Percentiles rank a stretch among this genome's conserved stretches.
phyloP scores from a whole-genome alignment of 352 stramenopile genomes.

The Phytopythium kandeliae region DNA sequence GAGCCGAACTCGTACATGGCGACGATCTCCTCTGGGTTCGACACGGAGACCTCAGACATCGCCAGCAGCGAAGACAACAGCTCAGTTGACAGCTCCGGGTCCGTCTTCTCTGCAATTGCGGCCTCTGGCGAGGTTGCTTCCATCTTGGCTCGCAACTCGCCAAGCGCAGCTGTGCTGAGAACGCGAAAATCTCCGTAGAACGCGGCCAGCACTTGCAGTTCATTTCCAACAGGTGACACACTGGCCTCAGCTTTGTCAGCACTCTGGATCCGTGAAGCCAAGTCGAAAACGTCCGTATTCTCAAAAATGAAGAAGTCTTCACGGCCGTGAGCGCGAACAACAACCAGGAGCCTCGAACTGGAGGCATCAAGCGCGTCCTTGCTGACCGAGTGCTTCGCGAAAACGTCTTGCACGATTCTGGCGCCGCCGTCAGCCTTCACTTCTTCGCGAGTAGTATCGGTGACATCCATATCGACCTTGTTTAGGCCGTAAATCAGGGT shows the following conservation, averaged over 20 bases:
- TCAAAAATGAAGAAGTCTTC: slow-evolving; percentile 20
- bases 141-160: slow-evolving; percentile 15
- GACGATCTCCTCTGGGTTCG: slow-evolving; percentile 20
- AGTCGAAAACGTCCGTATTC: slow-evolving; percentile 21
- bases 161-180: slow-evolving; percentile 20
- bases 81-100: slow-evolving; percentile 13
- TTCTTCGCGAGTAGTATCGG: slow-evolving; percentile 12
- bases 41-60: slow-evolving; percentile 11
- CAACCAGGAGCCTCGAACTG: slow-evolving; percentile 17
- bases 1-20: slow-evolving; percentile 14
- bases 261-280: slow-evolving; percentile 3
- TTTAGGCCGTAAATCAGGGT: slow-evolving; percentile 35
- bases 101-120: slow-evolving; percentile 1
- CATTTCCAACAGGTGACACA: background rate
- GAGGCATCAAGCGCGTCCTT: slow-evolving; percentile 6
- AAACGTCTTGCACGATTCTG: slow-evolving; percentile 10
- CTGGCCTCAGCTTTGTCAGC: background rate
- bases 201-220: slow-evolving; percentile 17
- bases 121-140: background rate
- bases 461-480: slow-evolving; percentile 25
- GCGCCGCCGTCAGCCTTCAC: background rate
- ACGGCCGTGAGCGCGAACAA: slow-evolving; percentile 10
- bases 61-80: slow-evolving; percentile 22
- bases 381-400: background rate
- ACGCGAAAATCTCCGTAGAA: slow-evolving; percentile 55